Evolutionary conservation across 2,329 filamentous ascomycete species (phyloP).

Genomic region (Fusarium fujikuroi): DNA sequence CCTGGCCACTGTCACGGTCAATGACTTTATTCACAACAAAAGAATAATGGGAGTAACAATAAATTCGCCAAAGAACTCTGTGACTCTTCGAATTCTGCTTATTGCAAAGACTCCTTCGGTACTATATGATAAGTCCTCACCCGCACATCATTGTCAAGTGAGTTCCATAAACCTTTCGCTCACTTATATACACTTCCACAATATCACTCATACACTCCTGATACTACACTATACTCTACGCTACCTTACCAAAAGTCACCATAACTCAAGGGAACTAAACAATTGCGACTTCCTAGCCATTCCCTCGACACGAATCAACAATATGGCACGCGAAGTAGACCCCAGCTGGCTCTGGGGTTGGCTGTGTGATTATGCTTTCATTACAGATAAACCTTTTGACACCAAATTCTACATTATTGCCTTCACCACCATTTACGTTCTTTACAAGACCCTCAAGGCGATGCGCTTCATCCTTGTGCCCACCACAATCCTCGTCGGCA

Average conservation of each 20-base stretch:
- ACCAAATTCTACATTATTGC: conserved; percentile 18
- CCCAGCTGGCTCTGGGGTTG: conserved; percentile 2
- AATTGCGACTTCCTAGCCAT: neutral
- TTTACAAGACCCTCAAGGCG: neutral
- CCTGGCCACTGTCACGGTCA: neutral
- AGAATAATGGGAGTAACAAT: neutral
- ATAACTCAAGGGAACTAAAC: neutral
- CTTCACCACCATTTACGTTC: neutral
- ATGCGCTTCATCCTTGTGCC: neutral
- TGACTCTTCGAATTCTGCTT: neutral
- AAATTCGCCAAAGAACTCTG: neutral
- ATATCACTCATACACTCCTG: neutral
- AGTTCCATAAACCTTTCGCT: conserved; percentile 1
- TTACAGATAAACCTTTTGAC: conserved; percentile 14
- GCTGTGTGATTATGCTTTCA: conserved; percentile 13
- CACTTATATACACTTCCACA: neutral
- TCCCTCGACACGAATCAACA: neutral
- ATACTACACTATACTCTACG: neutral
- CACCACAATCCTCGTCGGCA: neutral
- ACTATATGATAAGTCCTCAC: neutral
- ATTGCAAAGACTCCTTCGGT: neutral
- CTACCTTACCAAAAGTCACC: neutral
- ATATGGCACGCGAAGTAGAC: conserved; percentile 1
- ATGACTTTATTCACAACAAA: conserved; percentile 9
- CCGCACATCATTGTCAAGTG: neutral